Conservation (phyloP, 306 rosid species). For the Acacia confusa region DNA sequence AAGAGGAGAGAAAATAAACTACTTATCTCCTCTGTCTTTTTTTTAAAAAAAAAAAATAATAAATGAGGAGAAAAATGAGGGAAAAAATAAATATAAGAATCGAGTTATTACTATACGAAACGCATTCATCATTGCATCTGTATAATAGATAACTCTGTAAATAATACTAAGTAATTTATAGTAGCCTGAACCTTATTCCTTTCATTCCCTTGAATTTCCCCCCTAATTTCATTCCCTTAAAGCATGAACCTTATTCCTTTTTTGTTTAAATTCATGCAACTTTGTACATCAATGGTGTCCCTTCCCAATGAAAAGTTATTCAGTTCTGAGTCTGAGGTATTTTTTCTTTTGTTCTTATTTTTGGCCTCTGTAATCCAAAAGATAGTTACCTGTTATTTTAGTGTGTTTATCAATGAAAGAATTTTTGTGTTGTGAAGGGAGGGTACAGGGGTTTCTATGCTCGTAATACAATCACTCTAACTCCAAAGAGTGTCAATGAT, state of each 20-base stretch:
- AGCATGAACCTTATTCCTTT: neutral
- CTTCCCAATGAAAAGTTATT: neutral
- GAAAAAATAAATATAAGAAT: neutral
- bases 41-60: no score
- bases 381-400: neutral
- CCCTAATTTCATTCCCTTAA: neutral
- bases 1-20: neutral
- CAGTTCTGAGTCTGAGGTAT: neutral
- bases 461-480: slow-evolving; percentile 60
- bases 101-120: neutral
- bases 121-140: slow-evolving; percentile 33
- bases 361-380: neutral
- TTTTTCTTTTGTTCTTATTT: neutral
- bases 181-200: neutral
- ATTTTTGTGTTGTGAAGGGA: slow-evolving; percentile 60
- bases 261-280: slow-evolving; percentile 15
- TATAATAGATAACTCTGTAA: neutral
- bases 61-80: neutral
- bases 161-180: neutral
- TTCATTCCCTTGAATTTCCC: neutral
- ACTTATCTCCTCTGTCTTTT: neutral
- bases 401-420: slow-evolving; percentile 8
- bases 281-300: neutral
- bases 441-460: slow-evolving; percentile 96
- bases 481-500: slow-evolving; percentile 84